Evolutionary conservation across 768 basidiomycete species (phyloP).

Genomic region (Phaffia tasmanica): DNA sequence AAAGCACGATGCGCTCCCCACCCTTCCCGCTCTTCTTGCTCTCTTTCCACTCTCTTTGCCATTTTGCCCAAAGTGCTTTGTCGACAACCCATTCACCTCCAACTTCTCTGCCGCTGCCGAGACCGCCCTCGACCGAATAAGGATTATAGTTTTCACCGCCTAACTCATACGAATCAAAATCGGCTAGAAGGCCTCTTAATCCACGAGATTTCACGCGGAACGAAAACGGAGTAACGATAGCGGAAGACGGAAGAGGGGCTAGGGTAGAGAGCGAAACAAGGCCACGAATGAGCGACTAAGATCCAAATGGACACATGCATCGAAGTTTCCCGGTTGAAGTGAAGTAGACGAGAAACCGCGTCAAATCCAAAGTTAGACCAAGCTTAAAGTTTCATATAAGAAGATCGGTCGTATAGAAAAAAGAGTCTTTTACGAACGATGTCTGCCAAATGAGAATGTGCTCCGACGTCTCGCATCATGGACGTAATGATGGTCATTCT

Average conservation of each 20-base stretch:
- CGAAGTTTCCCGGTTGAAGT: too few relatives aligned
- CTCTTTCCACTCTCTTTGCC: constrained; percentile 69
- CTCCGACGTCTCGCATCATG: constrained; percentile 70
- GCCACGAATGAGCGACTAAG: constrained; percentile 46
- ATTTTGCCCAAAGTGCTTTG: constrained; percentile 71
- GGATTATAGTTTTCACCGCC: constrained; percentile 40
- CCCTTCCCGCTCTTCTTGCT: constrained; percentile 12
- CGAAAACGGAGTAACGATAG: constrained; percentile 85
- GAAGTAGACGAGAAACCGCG: neutral
- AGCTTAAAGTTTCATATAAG: neutral
- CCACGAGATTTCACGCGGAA: constrained; percentile 64
- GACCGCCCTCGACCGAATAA: neutral
- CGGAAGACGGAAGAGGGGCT: constrained; percentile 79
- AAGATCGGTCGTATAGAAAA: neutral
- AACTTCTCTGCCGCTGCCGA: constrained; percentile 49
- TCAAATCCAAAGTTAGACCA: neutral
- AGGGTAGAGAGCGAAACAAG: constrained; percentile 70
- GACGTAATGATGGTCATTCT: constrained; percentile 37
- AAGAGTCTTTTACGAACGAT: constrained; percentile 46
- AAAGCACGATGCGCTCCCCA: constrained; percentile 68
- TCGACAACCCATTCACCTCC: constrained; percentile 97
- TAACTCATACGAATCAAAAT: constrained; percentile 60
- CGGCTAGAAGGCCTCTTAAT: constrained; percentile 66
- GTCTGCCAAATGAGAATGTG: constrained; percentile 71
- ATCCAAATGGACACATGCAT: too few relatives aligned